These are phyloP conservation scores for Agrocybe pediades DNA, from an alignment of 768 basidiomycete species.

Conservation along the genomic window DNA sequence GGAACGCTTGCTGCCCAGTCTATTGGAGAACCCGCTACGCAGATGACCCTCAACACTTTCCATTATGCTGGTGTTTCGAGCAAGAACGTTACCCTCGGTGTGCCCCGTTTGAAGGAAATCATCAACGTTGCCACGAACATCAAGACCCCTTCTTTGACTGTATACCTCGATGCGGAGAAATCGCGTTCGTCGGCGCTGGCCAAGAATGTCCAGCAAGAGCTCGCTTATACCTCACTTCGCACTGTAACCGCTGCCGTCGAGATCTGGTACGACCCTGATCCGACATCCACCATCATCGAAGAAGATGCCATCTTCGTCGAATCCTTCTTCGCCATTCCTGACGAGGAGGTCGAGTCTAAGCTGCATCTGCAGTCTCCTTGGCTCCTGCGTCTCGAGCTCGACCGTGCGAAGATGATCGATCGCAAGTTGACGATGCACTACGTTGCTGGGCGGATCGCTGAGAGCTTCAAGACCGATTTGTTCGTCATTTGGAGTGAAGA, in stretches of 20 bases:
- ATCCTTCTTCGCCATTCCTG: conserved; percentile 99
- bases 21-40: conserved; percentile 98
- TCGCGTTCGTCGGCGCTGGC: conserved; percentile 61
- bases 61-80: conserved; percentile 99
- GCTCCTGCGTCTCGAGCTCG: conserved; percentile 95
- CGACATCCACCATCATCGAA: conserved; percentile 90
- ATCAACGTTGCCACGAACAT: conserved; percentile 99
- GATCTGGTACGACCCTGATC: conserved; percentile 97
- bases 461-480: conserved; percentile 92
- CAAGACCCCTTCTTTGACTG: conserved; percentile 96
- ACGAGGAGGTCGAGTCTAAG: conserved; percentile 92
- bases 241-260: conserved; percentile 95
- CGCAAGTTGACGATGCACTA: conserved; percentile 94
- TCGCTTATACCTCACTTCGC: conserved; percentile 90
- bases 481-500: conserved; percentile 99
- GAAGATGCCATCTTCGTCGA: conserved; percentile 96
- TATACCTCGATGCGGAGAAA: conserved; percentile 79
- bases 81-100: conserved; percentile 99
- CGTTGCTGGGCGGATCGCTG: conserved; percentile 90
- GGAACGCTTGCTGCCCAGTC: conserved; percentile 98
- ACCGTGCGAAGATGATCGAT: conserved; percentile 97
- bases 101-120: conserved; percentile 98
- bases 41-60: conserved; percentile 99
- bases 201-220: conserved; percentile 89
- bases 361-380: conserved; percentile 93